These are phyloP conservation scores for Boletales sp. DNA, from an alignment of 768 basidiomycete species.

Conservation along the genomic window DNA sequence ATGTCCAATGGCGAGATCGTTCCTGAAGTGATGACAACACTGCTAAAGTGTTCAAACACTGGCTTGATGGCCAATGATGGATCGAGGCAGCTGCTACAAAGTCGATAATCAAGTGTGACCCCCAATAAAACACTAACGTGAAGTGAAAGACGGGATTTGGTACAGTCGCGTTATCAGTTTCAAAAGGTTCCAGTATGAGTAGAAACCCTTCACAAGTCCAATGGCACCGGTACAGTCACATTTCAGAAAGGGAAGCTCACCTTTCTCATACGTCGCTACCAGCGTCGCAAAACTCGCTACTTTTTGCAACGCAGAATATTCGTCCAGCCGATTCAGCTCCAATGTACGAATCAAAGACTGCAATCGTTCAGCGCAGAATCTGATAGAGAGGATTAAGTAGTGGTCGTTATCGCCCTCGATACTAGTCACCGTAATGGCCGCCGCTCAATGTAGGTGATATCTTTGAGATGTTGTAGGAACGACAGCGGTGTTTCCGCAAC, in stretches of 20 bases:
- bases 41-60: conserved; percentile 96
- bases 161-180: conserved; percentile 97
- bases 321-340: conserved; percentile 85
- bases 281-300: conserved; percentile 95
- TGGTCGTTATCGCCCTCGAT: neutral
- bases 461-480: conserved; percentile 96
- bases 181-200: conserved; percentile 95
- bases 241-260: conserved; percentile 33
- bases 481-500: conserved; percentile 97
- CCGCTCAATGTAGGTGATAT: conserved; percentile 97
- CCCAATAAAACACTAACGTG: conserved; percentile 52
- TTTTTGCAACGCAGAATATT: conserved; percentile 89
- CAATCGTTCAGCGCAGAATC: conserved; percentile 94
- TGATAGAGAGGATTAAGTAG: conserved; percentile 27
- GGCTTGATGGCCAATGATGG: conserved; percentile 97
- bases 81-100: conserved; percentile 76
- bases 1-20: conserved; percentile 98
- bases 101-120: conserved; percentile 7
- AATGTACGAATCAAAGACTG: conserved; percentile 92
- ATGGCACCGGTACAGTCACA: neutral
- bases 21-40: conserved; percentile 97
- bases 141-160: conserved; percentile 99
- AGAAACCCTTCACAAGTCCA: conserved; percentile 66
- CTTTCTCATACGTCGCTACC: conserved; percentile 97
- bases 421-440: conserved; percentile 78